Percentiles rank a stretch among this genome's conserved stretches.
Evolutionary conservation across 352 stramenopile genomes (phyloP).

Genomic region (Globisporangium ultimum): DNA sequence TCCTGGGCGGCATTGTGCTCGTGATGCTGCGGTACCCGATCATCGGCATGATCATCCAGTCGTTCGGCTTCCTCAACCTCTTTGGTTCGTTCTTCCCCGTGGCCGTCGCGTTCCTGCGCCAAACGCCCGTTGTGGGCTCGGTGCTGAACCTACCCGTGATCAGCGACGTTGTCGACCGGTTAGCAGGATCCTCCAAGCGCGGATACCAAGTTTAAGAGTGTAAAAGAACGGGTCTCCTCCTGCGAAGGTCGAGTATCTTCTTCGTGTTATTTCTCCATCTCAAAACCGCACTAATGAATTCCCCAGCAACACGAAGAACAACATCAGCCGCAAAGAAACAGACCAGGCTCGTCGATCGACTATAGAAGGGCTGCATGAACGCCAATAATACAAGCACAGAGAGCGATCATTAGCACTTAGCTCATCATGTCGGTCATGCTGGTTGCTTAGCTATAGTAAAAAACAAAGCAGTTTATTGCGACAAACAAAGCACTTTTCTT

Average conservation of each 20-base stretch:
- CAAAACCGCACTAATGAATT: not conserved
- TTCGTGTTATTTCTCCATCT: not conserved
- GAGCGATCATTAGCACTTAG: no score
- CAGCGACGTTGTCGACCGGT: slow-evolving; percentile 73
- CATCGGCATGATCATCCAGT: slow-evolving; percentile 92
- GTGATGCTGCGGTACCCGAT: slow-evolving; percentile 92
- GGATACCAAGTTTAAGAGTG: slow-evolving; percentile 77
- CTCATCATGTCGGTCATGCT: no score
- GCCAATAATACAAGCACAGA: not conserved
- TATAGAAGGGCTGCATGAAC: not conserved
- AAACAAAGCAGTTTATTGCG: slow-evolving; percentile 24
- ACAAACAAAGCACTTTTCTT: slow-evolving; percentile 14
- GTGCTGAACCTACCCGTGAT: slow-evolving; percentile 87
- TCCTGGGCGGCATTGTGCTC: slow-evolving; percentile 91
- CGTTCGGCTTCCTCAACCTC: slow-evolving; percentile 94
- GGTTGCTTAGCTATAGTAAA: no score
- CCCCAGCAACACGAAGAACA: not conserved
- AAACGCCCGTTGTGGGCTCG: slow-evolving; percentile 90
- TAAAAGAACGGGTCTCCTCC: not conserved
- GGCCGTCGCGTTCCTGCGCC: slow-evolving; percentile 89
- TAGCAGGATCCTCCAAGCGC: slow-evolving; percentile 80
- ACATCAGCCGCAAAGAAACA: not conserved
- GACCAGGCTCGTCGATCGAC: not conserved
- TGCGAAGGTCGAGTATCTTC: not conserved
- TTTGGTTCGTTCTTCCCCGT: slow-evolving; percentile 97